Conservation (phyloP, 2,329 filamentous ascomycete genomes). For the Byssoonygena ceratinophila region DNA sequence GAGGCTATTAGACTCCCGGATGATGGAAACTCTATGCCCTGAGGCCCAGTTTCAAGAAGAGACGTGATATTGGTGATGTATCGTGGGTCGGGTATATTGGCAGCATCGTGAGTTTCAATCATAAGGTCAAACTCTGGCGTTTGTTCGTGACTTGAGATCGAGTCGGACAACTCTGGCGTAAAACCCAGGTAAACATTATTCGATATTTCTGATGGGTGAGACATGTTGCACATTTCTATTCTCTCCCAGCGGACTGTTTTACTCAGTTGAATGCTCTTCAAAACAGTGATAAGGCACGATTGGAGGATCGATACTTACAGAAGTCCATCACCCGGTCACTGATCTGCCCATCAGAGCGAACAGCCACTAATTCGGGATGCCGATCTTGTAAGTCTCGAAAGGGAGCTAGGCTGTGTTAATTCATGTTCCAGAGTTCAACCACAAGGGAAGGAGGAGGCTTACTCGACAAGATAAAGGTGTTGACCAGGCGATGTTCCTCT, state of each 20-base stretch:
- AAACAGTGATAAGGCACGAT: not conserved
- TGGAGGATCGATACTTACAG: conserved; percentile 38
- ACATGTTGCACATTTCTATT: conserved; percentile 88
- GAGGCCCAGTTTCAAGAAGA: conserved; percentile 41
- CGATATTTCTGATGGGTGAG: conserved; percentile 75
- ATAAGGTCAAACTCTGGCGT: conserved; percentile 62
- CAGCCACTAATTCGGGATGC: conserved; percentile 60
- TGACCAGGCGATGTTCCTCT: conserved; percentile 55
- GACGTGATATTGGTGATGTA: conserved; percentile 55
- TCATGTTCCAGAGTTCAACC: not conserved
- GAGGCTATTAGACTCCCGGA: conserved; percentile 86
- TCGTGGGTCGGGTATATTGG: conserved; percentile 60
- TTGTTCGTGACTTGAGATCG: conserved; percentile 40
- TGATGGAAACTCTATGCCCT: conserved; percentile 72
- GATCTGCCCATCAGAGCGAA: conserved; percentile 59
- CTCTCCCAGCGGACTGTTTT: conserved; percentile 63
- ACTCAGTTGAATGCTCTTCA: conserved; percentile 6
- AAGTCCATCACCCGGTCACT: conserved; percentile 80
- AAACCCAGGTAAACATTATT: conserved; percentile 84
- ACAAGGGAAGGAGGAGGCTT: conserved; percentile 23
- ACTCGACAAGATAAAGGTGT: conserved; percentile 68
- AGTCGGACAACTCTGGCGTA: conserved; percentile 48
- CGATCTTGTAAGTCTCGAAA: conserved; percentile 63
- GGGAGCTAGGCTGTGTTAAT: conserved; percentile 33
- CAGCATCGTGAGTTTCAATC: conserved; percentile 80